Base-by-base conservation (phyloP, 371 early-diverging fungal species). In the Mucor piriformis region DNA sequence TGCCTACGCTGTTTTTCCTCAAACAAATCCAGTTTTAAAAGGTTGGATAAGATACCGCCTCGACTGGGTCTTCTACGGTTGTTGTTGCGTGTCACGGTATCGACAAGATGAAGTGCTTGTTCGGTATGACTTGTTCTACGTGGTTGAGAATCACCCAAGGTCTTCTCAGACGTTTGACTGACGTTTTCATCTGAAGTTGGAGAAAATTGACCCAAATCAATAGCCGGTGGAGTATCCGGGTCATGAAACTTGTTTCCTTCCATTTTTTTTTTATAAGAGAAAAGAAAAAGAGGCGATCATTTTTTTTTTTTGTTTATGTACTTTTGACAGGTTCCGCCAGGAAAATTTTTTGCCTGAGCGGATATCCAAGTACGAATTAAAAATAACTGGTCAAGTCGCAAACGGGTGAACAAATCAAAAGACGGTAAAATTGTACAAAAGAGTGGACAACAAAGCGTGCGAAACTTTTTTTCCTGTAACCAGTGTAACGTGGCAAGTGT, bases 21-120 rank as follows among this genome's bases (percentile, higher is more conserved):
- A 35, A 65, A 66, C 3, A 65, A 16, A 16, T 69, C 66, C 2
- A 83, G 67, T 54, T 74, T 79, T 10, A 83, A 29, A 15, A 83
- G 44, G 58, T 83, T 79, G 49, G 81, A 72, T 3, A 83, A 54
- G 8, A 83, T 73, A 55, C 83, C 83, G 1, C 67, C 70, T 50
- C 64, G 65, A 48, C 74, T 77, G 2, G 81, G 74, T 21, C 59
- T 46, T 10, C 62, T 47, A 25, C 63, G 43, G 1, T 42, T 20
- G 16, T 61, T 37, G 2, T 43, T 54, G 6, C 48, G 47, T 6
- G 74, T 70, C 2, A 72, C 62, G 6, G 62, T 47, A 42, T 67
- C 54, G 2, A 74, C 75, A 15, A 74, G 38, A 13, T 64, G 60
- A 16, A 74, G 25, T 10, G 75, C 75, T 35, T 60, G 67, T n/a